These are phyloP conservation scores for Verticillium longisporum DNA, from an alignment of 2,329 filamentous ascomycete genomes.

Conservation along the genomic window DNA sequence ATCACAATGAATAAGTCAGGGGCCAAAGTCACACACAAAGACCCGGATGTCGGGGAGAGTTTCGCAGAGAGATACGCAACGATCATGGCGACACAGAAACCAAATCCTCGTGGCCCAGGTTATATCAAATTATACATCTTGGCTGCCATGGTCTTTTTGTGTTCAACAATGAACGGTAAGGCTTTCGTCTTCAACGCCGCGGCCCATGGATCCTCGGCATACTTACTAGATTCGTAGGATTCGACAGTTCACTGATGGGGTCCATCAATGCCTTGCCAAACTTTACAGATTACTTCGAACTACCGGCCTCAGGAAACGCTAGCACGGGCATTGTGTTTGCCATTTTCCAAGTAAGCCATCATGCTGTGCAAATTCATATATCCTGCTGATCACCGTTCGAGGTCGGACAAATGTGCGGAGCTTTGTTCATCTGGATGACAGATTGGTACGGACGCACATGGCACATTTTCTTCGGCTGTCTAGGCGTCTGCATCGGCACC, in stretches of 20 bases:
- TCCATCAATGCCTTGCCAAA: conserved; percentile 46
- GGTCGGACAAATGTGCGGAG: conserved; percentile 9
- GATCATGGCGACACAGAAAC: conserved; percentile 23
- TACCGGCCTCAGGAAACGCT: conserved; percentile 42
- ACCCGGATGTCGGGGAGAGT: conserved; percentile 5
- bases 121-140: conserved; percentile 22
- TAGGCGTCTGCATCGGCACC: conserved; percentile 35
- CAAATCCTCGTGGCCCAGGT: conserved; percentile 19
- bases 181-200: not conserved
- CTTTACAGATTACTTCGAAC: conserved; percentile 41
- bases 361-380: too few species aligned
- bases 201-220: conserved; percentile 20
- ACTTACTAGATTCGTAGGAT: conserved; percentile 22
- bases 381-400: not conserved
- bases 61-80: conserved; percentile 22
- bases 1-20: not conserved
- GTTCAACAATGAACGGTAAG: conserved; percentile 33
- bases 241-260: conserved; percentile 32
- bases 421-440: conserved; percentile 4
- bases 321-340: conserved; percentile 17
- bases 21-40: not conserved
- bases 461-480: conserved; percentile 49
- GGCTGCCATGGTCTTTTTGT: conserved; percentile 20
- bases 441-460: conserved; percentile 34
- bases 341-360: not conserved